A percentile compares a stretch with the other conserved stretches of the same genome.
Conservation (phyloP, 768 basidiomycete species). For the Lyophyllum decastes region DNA sequence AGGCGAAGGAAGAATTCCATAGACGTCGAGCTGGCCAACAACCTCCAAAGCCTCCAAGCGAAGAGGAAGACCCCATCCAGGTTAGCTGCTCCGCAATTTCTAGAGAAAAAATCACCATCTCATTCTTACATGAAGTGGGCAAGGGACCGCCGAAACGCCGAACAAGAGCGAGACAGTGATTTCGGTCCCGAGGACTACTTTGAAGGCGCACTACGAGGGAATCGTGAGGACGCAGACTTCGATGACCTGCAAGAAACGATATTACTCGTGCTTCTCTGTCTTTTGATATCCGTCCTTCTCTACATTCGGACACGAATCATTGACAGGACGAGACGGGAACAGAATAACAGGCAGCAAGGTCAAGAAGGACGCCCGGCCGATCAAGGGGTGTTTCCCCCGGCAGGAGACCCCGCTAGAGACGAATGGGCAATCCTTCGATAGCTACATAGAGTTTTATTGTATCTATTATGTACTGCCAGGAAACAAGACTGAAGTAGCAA, state of each 20-base stretch:
- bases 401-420: conserved; percentile 62
- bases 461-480: conserved; percentile 10
- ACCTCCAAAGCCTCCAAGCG: conserved; percentile 33
- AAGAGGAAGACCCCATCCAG: conserved; percentile 76
- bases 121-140: conserved; percentile 59
- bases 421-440: conserved; percentile 68
- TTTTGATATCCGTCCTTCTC: conserved; percentile 71
- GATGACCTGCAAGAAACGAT: conserved; percentile 83
- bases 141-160: conserved; percentile 68
- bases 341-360: conserved; percentile 46
- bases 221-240: conserved; percentile 60
- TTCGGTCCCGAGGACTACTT: conserved; percentile 85
- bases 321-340: conserved; percentile 68
- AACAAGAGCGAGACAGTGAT: conserved; percentile 72
- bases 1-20: conserved; percentile 78
- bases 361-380: conserved; percentile 38
- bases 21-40: conserved; percentile 47
- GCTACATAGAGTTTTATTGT: conserved; percentile 22
- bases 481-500: not conserved
- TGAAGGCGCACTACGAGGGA: conserved; percentile 61
- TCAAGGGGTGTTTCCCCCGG: conserved; percentile 58
- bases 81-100: conserved; percentile 33
- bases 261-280: conserved; percentile 71
- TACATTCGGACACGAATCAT: conserved; percentile 81
- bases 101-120: not conserved